Evolutionary conservation across 2,329 filamentous ascomycete species (phyloP).

Genomic region (Trichothecium sympodiale): DNA sequence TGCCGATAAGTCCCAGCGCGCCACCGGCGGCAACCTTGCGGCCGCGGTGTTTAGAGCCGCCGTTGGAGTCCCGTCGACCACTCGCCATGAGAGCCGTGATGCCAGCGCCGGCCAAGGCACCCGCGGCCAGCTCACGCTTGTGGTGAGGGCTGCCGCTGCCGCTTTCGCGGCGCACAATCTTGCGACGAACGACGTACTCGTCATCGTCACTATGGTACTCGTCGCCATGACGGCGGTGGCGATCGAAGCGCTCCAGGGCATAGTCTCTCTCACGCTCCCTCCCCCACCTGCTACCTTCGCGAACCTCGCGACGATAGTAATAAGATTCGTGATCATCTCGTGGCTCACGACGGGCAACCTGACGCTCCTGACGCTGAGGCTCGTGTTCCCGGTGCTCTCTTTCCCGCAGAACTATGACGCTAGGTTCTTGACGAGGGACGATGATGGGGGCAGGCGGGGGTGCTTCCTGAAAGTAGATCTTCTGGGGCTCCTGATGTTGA

Average conservation of each 20-base stretch:
- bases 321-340: constrained; percentile 31
- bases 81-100: constrained; percentile 47
- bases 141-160: constrained; percentile 40
- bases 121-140: constrained; percentile 50
- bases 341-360: constrained; percentile 17
- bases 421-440: constrained; percentile 32
- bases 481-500: constrained; percentile 43
- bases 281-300: constrained; percentile 7
- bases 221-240: constrained; percentile 29
- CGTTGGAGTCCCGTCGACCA: constrained; percentile 34
- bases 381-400: constrained; percentile 27
- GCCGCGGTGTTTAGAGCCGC: constrained; percentile 39
- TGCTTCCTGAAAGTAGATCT: constrained; percentile 50
- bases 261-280: constrained; percentile 21
- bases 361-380: constrained; percentile 22
- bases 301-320: constrained; percentile 19
- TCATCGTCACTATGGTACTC: constrained; percentile 32
- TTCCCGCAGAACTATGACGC: constrained; percentile 31
- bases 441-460: constrained; percentile 40
- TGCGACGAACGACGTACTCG: constrained; percentile 30
- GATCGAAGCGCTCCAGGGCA: constrained; percentile 24
- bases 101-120: constrained; percentile 53
- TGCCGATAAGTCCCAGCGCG: constrained; percentile 50
- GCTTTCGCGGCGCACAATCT: constrained; percentile 36
- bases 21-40: constrained; percentile 51